Evolutionary conservation across 768 basidiomycete species (phyloP).

Genomic region (Tephrocybe sp.): DNA sequence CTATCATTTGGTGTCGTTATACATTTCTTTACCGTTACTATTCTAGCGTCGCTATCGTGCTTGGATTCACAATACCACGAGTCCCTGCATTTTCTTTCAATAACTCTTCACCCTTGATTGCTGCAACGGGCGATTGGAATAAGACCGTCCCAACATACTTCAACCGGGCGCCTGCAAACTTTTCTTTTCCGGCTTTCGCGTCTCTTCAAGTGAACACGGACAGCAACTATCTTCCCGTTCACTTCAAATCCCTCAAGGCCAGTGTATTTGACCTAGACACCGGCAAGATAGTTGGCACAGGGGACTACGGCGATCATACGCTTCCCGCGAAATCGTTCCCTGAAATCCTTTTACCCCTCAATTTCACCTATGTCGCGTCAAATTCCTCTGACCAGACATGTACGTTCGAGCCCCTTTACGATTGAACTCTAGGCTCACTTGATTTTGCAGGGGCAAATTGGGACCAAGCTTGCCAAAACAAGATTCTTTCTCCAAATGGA

Average conservation of each 20-base stretch:
- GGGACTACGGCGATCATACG: constrained; percentile 56
- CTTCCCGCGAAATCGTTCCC: constrained; percentile 68
- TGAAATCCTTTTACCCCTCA: constrained; percentile 71
- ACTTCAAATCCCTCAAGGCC: constrained; percentile 67
- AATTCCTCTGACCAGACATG: constrained; percentile 87
- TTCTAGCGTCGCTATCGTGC: constrained; percentile 59
- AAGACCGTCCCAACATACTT: constrained; percentile 60
- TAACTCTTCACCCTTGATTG: constrained; percentile 50
- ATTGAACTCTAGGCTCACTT: not conserved
- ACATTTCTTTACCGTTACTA: constrained; percentile 6
- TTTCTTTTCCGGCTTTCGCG: constrained; percentile 80
- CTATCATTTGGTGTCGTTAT: not conserved
- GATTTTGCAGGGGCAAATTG: constrained; percentile 59
- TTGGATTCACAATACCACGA: constrained; percentile 83
- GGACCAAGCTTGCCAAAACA: constrained; percentile 77
- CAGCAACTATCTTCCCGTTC: constrained; percentile 75
- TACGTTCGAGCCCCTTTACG: constrained; percentile 25
- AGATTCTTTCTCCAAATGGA: constrained; percentile 44
- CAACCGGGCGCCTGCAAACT: constrained; percentile 81
- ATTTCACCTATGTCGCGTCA: constrained; percentile 78
- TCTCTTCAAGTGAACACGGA: constrained; percentile 76
- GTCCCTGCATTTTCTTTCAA: constrained; percentile 75
- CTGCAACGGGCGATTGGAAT: constrained; percentile 61
- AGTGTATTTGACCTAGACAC: constrained; percentile 71
- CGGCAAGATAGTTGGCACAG: constrained; percentile 61